These are phyloP conservation scores for Cadophora malorum DNA, from an alignment of 2,329 filamentous ascomycete genomes.

Conservation along the genomic window DNA sequence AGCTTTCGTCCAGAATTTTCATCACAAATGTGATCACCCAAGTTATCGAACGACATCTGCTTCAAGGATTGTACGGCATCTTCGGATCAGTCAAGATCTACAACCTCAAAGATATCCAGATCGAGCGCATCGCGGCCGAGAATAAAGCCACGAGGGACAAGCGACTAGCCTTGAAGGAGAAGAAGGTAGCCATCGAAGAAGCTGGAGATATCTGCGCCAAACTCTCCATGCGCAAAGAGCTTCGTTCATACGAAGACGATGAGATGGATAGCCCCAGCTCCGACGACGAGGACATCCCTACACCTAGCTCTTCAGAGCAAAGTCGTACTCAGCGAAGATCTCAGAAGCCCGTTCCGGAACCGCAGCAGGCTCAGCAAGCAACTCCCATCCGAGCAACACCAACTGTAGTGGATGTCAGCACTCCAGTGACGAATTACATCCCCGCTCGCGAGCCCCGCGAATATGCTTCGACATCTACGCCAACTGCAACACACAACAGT, in stretches of 20 bases:
- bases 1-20: slow-evolving; percentile 28
- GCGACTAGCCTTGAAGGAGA: slow-evolving; percentile 18
- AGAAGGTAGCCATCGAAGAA: slow-evolving; percentile 28
- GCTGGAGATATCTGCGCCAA: slow-evolving; percentile 28
- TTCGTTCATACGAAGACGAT: slow-evolving; percentile 21
- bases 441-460: slow-evolving; percentile 8
- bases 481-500: neutral
- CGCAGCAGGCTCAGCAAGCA: neutral
- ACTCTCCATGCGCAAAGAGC: slow-evolving; percentile 28
- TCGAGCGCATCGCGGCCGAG: slow-evolving; percentile 27
- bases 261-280: neutral
- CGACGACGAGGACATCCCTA: slow-evolving; percentile 16
- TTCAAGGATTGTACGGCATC: slow-evolving; percentile 21
- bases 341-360: slow-evolving; percentile 2
- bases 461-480: slow-evolving; percentile 8
- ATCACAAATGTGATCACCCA: slow-evolving; percentile 30
- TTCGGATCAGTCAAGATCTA: slow-evolving; percentile 28
- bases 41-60: slow-evolving; percentile 30
- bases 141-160: slow-evolving; percentile 27
- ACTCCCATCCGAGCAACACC: neutral
- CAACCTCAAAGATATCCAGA: slow-evolving; percentile 26
- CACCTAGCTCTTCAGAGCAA: slow-evolving; percentile 6
- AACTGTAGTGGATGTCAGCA: slow-evolving; percentile 4
- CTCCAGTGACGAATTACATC: slow-evolving; percentile 10
- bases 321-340: slow-evolving; percentile 12